These are phyloP conservation scores for Basidiobolus heterosporus DNA, from an alignment of 371 early-diverging fungal genomes.

Conservation along the genomic window DNA sequence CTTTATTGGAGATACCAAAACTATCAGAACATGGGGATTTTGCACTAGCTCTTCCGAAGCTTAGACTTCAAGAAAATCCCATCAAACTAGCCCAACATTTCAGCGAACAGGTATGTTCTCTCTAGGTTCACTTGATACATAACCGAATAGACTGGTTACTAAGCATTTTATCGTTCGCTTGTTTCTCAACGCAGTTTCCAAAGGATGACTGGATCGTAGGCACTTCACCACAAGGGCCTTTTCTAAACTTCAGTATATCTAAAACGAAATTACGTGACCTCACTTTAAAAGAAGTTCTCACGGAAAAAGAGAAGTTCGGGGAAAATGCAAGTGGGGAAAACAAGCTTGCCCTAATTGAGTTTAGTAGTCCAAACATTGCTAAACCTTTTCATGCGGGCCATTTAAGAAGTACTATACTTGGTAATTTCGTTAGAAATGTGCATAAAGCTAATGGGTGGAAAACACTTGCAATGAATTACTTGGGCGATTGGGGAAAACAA, in stretches of 20 bases:
- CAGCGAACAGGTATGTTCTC: conserved; percentile 32
- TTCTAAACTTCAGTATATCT: conserved; percentile 71
- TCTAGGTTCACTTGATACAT: too few species aligned
- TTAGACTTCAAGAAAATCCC: conserved; percentile 77
- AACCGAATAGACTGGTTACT: background rate
- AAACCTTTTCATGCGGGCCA: conserved; percentile 99
- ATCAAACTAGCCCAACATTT: conserved; percentile 52
- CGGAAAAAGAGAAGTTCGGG: conserved; percentile 37
- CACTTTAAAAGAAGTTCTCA: conserved; percentile 29
- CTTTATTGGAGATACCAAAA: conserved; percentile 38
- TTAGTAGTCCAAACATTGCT: conserved; percentile 97
- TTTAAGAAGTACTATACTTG: conserved; percentile 95
- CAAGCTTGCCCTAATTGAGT: conserved; percentile 79
- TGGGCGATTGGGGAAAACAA: conserved; percentile 99
- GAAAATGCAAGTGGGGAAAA: conserved; percentile 41
- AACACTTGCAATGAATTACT: conserved; percentile 86
- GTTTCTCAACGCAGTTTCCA: conserved; percentile 23
- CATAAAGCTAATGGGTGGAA: conserved; percentile 78
- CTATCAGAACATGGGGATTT: conserved; percentile 53
- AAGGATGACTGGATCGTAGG: conserved; percentile 34
- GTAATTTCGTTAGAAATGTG: conserved; percentile 81
- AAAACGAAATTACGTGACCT: conserved; percentile 27
- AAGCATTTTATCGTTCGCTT: background rate
- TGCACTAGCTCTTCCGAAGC: conserved; percentile 67
- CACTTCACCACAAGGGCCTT: conserved; percentile 55